phyloP scores from a whole-genome alignment of 148 eudicot species.

The Talinum fruticosum region DNA sequence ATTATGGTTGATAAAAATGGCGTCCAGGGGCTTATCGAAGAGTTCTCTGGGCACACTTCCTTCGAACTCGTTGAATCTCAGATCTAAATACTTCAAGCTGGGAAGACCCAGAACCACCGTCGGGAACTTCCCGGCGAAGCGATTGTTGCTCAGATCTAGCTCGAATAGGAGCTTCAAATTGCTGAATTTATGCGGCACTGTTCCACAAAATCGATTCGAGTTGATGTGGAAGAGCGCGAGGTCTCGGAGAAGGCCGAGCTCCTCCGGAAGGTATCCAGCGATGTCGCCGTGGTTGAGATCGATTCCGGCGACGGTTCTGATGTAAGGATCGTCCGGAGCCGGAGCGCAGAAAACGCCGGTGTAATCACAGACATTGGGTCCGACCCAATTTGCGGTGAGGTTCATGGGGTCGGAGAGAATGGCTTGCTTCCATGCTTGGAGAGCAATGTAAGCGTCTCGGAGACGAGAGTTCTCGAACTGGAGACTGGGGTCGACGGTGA shows the following conservation, averaged over 20 bases:
- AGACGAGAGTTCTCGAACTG: slow-evolving; percentile 48
- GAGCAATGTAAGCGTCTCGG: slow-evolving; percentile 80
- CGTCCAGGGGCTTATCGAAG: slow-evolving; percentile 70
- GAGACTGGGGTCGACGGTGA: slow-evolving; percentile 44
- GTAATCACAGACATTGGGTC: slow-evolving; percentile 69
- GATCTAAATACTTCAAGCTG: slow-evolving; percentile 54
- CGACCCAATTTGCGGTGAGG: slow-evolving; percentile 64
- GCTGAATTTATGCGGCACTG: slow-evolving; percentile 53
- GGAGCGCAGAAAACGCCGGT: slow-evolving; percentile 71
- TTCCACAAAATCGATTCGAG: slow-evolving; percentile 79
- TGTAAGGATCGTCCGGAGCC: slow-evolving; percentile 37
- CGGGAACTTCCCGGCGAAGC: slow-evolving; percentile 81
- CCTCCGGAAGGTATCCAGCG: slow-evolving; percentile 82
- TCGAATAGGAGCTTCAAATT: slow-evolving; percentile 53
- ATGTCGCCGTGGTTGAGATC: slow-evolving; percentile 86
- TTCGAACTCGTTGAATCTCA: slow-evolving; percentile 85
- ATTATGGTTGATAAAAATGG: slow-evolving; percentile 77
- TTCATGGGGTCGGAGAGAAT: slow-evolving; percentile 78
- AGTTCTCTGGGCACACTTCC: slow-evolving; percentile 58
- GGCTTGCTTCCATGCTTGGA: slow-evolving; percentile 82
- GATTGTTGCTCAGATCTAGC: slow-evolving; percentile 80
- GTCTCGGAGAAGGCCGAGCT: slow-evolving; percentile 68
- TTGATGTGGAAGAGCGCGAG: slow-evolving; percentile 74
- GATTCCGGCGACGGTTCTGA: slow-evolving; percentile 66
- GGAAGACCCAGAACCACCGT: slow-evolving; percentile 57